These are phyloP conservation scores for Zasmidium angulare DNA, from an alignment of 2,329 filamentous ascomycete species.

Conservation along the genomic window DNA sequence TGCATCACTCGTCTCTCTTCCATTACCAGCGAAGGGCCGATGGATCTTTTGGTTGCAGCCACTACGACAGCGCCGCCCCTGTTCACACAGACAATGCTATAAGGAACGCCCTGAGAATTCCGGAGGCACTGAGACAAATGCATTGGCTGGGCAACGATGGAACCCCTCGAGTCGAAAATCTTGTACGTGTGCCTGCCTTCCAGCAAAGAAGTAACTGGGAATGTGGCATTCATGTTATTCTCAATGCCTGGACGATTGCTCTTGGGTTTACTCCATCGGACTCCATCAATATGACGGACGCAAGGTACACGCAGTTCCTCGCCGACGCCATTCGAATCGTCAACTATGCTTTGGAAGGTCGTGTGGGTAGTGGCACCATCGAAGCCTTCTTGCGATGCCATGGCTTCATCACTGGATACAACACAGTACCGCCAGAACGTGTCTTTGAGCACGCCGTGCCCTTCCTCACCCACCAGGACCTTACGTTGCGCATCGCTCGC, in stretches of 20 bases:
- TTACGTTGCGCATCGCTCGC: neutral
- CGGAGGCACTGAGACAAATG: too few species aligned
- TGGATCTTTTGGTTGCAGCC: neutral
- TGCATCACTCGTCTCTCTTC: neutral
- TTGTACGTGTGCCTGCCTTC: too few species aligned
- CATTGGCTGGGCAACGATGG: too few species aligned
- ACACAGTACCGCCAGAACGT: neutral
- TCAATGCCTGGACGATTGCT: conserved; percentile 6
- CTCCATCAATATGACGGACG: neutral
- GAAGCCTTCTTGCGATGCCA: conserved; percentile 6
- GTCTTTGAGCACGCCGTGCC: neutral
- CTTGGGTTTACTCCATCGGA: neutral
- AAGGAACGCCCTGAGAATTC: too few species aligned
- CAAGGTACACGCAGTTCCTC: neutral
- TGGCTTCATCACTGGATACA: neutral
- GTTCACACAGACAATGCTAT: neutral
- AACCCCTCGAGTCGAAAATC: too few species aligned
- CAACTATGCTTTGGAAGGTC: conserved; percentile 2
- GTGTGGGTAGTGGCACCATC: conserved; percentile 2
- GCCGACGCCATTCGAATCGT: neutral
- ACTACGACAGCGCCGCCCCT: neutral
- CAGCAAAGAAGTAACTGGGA: too few species aligned
- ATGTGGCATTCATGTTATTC: conserved; percentile 1
- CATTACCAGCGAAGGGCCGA: neutral
- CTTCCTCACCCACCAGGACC: neutral